phyloP scores from a whole-genome alignment of 768 basidiomycete genomes.

The Russula sp. region DNA sequence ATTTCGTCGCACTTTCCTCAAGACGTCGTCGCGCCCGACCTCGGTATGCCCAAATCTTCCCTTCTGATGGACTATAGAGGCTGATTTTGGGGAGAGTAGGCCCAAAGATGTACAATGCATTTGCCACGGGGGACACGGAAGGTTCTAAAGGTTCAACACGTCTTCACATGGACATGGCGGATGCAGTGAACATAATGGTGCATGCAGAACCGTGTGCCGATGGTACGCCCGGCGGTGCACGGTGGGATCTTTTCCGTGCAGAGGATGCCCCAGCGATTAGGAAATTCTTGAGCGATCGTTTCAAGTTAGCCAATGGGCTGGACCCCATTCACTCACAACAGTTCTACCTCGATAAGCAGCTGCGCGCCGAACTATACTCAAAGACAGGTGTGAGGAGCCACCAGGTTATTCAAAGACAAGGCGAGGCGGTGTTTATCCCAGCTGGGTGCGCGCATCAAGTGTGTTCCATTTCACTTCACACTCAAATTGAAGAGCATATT shows the following conservation, averaged over 20 bases:
- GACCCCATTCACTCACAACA: slow-evolving; percentile 92
- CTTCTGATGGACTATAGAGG: not conserved
- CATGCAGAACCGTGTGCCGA: slow-evolving; percentile 53
- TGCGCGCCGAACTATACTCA: slow-evolving; percentile 60
- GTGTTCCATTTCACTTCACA: slow-evolving; percentile 20
- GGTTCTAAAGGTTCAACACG: slow-evolving; percentile 82
- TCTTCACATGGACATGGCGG: slow-evolving; percentile 92
- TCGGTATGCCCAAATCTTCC: slow-evolving; percentile 40
- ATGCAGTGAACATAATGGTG: slow-evolving; percentile 87
- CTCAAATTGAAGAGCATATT: not conserved
- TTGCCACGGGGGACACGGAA: slow-evolving; percentile 55
- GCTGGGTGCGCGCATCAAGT: slow-evolving; percentile 92
- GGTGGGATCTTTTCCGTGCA: slow-evolving; percentile 85
- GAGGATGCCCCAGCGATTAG: slow-evolving; percentile 74
- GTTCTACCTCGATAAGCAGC: slow-evolving; percentile 67
- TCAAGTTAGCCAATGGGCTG: slow-evolving; percentile 52
- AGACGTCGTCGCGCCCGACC: slow-evolving; percentile 72
- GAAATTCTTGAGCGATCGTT: slow-evolving; percentile 59
- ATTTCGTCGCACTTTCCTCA: slow-evolving; percentile 82
- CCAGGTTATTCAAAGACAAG: slow-evolving; percentile 83
- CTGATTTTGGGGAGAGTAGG: slow-evolving; percentile 37
- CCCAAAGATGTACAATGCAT: slow-evolving; percentile 93
- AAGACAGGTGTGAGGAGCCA: slow-evolving; percentile 66
- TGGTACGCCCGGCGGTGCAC: slow-evolving; percentile 63
- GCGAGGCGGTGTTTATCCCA: slow-evolving; percentile 92